Conservation (phyloP, 805 yeast genomes). For the Starmerella vitae region DNA sequence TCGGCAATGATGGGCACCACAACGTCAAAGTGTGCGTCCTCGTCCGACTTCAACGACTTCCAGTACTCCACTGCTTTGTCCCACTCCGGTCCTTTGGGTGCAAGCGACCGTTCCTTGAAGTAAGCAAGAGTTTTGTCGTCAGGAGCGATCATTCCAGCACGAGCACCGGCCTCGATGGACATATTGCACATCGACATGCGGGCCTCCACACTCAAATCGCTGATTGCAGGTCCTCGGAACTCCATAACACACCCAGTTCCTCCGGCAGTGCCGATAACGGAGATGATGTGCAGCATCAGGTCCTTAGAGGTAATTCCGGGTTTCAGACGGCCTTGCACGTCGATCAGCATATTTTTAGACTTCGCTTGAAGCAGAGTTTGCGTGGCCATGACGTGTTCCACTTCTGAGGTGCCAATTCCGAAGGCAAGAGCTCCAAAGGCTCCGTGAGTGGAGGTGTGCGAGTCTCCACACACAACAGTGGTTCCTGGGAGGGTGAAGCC, state of each 20-base stretch:
- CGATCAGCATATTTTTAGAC: constrained; percentile 89
- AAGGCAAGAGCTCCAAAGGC: constrained; percentile 96
- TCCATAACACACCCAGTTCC: constrained; percentile 97
- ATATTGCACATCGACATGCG: constrained; percentile 99
- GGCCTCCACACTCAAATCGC: constrained; percentile 85
- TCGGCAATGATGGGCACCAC: constrained; percentile 68
- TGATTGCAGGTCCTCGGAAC: constrained; percentile 91
- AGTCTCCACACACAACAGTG: constrained; percentile 97
- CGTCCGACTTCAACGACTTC: constrained; percentile 77
- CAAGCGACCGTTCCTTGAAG: constrained; percentile 84
- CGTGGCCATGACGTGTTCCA: constrained; percentile 96
- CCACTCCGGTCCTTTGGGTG: constrained; percentile 76
- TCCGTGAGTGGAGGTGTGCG: constrained; percentile 97
- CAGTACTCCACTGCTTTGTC: constrained; percentile 86
- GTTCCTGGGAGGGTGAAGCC: constrained; percentile 98
- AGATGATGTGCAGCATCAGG: constrained; percentile 84
- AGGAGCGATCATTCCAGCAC: constrained; percentile 98
- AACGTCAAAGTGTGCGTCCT: constrained; percentile 77
- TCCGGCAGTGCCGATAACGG: constrained; percentile 97
- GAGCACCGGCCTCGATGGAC: constrained; percentile 98
- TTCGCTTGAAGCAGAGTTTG: constrained; percentile 86
- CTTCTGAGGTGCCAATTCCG: constrained; percentile 98
- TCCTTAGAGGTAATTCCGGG: constrained; percentile 95
- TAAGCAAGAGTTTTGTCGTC: constrained; percentile 81
- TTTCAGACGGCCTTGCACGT: constrained; percentile 66